Evolutionary conservation across 768 basidiomycete species (phyloP).

Genomic region (Russula foetens): DNA sequence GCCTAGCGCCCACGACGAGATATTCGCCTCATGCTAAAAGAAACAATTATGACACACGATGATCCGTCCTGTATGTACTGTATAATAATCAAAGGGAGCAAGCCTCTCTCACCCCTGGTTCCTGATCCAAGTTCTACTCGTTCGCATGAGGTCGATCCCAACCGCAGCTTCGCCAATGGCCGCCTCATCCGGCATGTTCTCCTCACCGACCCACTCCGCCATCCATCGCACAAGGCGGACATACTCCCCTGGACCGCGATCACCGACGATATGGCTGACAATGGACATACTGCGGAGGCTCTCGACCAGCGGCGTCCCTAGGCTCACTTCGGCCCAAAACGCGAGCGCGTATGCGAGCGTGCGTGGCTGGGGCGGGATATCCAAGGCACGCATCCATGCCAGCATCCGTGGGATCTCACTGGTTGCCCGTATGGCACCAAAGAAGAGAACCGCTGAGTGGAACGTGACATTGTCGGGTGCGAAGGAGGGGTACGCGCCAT

Average conservation of each 20-base stretch:
- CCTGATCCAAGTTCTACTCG: slow-evolving; percentile 30
- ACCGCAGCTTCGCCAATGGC: slow-evolving; percentile 18
- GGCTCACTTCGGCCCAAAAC: slow-evolving; percentile 64
- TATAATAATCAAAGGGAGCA: too few species aligned
- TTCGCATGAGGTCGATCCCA: slow-evolving; percentile 22
- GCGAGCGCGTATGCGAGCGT: slow-evolving; percentile 57
- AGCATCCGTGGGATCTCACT: slow-evolving; percentile 58
- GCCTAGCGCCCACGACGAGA: too few species aligned
- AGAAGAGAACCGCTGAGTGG: slow-evolving; percentile 49
- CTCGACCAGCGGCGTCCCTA: slow-evolving; percentile 53
- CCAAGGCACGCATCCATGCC: slow-evolving; percentile 65
- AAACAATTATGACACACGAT: too few species aligned
- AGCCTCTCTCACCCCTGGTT: background rate
- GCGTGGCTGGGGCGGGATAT: slow-evolving; percentile 41
- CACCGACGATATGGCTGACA: background rate
- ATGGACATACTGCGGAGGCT: slow-evolving; percentile 32
- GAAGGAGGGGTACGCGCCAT: slow-evolving; percentile 31
- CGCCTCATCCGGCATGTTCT: slow-evolving; percentile 22
- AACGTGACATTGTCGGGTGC: slow-evolving; percentile 46
- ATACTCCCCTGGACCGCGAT: slow-evolving; percentile 14
- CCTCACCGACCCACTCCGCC: slow-evolving; percentile 24
- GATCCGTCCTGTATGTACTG: too few species aligned
- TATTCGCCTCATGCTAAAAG: too few species aligned
- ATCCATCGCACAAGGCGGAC: slow-evolving; percentile 24
- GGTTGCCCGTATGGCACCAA: slow-evolving; percentile 42